Percentiles rank a stretch among this genome's conserved stretches.
Evolutionary conservation across 2,329 filamentous ascomycete genomes (phyloP).

Genomic region (Aspergillus persii): DNA sequence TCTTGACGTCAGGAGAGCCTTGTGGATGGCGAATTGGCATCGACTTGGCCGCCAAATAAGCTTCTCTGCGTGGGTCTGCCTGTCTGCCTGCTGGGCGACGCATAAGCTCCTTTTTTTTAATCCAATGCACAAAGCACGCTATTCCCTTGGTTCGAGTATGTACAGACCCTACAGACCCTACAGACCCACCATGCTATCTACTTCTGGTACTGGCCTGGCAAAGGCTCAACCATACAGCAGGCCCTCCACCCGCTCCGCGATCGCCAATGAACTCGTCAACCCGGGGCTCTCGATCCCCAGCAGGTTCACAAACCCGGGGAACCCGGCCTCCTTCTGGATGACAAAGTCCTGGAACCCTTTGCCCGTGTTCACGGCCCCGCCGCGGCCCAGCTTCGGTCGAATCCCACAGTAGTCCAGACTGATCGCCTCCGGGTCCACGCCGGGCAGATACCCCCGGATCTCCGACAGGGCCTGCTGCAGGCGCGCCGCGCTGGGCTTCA

Average conservation of each 20-base stretch:
- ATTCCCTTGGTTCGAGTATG: not conserved
- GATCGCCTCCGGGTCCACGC: slow-evolving; percentile 64
- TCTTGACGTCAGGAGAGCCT: not conserved
- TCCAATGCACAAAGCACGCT: no score
- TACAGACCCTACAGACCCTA: no score
- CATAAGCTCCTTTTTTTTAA: not conserved
- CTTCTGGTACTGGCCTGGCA: not conserved
- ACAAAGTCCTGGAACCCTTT: slow-evolving; percentile 81
- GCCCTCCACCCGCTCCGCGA: slow-evolving; percentile 71
- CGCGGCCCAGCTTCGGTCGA: slow-evolving; percentile 72
- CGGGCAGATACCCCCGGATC: slow-evolving; percentile 77
- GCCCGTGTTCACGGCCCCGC: slow-evolving; percentile 54
- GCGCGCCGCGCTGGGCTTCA: slow-evolving; percentile 64
- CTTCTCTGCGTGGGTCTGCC: not conserved
- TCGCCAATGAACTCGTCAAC: slow-evolving; percentile 80
- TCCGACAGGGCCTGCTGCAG: slow-evolving; percentile 67
- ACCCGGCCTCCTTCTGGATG: slow-evolving; percentile 73
- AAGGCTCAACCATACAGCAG: slow-evolving; percentile 47
- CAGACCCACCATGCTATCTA: not conserved
- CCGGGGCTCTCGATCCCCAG: slow-evolving; percentile 93
- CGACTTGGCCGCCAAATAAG: not conserved
- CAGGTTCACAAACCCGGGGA: slow-evolving; percentile 80
- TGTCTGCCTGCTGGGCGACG: not conserved
- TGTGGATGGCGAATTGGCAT: not conserved
- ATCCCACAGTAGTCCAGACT: slow-evolving; percentile 87